A percentile compares a stretch with the other conserved stretches of the same genome.
Conservation (phyloP, 2,329 filamentous ascomycete species). For the Sporothrix euskadiensis region DNA sequence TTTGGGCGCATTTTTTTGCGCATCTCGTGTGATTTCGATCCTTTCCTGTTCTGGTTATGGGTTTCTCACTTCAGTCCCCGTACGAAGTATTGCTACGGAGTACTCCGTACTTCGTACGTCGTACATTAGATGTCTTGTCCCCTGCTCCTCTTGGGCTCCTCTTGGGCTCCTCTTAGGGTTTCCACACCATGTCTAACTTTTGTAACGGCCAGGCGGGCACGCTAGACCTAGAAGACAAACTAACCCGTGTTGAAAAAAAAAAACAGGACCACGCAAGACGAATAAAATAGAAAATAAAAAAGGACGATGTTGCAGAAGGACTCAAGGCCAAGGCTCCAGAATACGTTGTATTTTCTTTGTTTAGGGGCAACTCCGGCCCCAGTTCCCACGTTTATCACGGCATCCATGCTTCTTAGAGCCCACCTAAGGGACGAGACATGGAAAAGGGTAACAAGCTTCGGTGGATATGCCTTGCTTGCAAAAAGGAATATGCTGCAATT, state of each 20-base stretch:
- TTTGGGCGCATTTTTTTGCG: not conserved
- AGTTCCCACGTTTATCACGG: conserved; percentile 7
- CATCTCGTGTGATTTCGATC: not conserved
- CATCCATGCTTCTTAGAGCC: not conserved
- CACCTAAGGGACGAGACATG: not conserved
- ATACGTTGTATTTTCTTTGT: conserved; percentile 11
- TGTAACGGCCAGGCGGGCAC: conserved; percentile 15
- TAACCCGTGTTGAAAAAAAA: not conserved
- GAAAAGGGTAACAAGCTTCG: not conserved
- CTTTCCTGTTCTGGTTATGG: not conserved
- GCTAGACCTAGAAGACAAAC: conserved; percentile 13
- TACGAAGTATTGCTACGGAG: too few relatives aligned
- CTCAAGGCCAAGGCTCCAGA: not conserved
- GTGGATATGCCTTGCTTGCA: not conserved
- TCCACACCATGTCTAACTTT: conserved; percentile 10
- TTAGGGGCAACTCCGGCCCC: not conserved
- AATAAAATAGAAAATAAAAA: not conserved
- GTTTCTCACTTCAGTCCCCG: not conserved
- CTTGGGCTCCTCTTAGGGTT: not conserved
- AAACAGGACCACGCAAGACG: not conserved
- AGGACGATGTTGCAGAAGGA: not conserved
- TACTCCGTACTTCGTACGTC: too few relatives aligned
- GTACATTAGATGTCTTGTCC: not conserved
- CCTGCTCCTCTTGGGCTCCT: not conserved
- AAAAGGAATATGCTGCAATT: not conserved